A percentile compares a stretch with the other conserved stretches of the same genome.
Evolutionary conservation across 2,329 filamentous ascomycete species (phyloP).

Genomic region (Rhinocladiella similis): DNA sequence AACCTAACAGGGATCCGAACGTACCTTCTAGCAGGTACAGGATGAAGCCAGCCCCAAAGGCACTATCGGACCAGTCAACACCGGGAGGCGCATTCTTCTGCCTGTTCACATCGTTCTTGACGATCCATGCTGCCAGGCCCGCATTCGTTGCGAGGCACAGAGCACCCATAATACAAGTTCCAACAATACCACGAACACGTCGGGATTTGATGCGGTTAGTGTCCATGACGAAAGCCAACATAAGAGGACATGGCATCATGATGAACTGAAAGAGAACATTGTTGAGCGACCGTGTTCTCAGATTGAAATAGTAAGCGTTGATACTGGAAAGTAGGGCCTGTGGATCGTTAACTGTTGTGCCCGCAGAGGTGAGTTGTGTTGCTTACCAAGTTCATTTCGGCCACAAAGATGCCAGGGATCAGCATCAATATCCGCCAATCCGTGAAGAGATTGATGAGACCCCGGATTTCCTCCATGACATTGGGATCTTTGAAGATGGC

Average conservation of each 20-base stretch:
- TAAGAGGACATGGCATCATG: conserved; percentile 17
- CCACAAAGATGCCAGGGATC: conserved; percentile 20
- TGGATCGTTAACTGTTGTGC: not conserved
- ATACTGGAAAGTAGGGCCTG: conserved; percentile 9
- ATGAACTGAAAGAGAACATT: conserved; percentile 26
- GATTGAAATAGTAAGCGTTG: conserved; percentile 26
- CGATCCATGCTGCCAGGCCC: conserved; percentile 21
- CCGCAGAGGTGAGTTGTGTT: not conserved
- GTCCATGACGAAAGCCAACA: conserved; percentile 34
- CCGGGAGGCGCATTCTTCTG: conserved; percentile 4
- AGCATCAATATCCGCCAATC: conserved; percentile 17
- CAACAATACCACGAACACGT: conserved; percentile 18
- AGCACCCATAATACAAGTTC: conserved; percentile 13
- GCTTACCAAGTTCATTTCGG: conserved; percentile 25
- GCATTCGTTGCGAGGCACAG: conserved; percentile 19
- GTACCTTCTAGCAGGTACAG: conserved; percentile 21
- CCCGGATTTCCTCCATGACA: conserved; percentile 23
- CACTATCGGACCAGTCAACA: conserved; percentile 21
- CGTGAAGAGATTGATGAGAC: conserved; percentile 13
- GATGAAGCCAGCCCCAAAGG: conserved; percentile 18
- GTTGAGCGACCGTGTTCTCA: conserved; percentile 26
- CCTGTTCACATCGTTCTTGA: conserved; percentile 14
- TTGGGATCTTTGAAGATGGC: conserved; percentile 25
- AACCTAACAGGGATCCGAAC: not conserved
- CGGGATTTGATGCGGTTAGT: conserved; percentile 27